Percentiles rank a stretch among this genome's conserved stretches.
These are phyloP conservation scores for Endocladia muricata DNA, from an alignment of 31 red algal genomes.

Conservation along the genomic window DNA sequence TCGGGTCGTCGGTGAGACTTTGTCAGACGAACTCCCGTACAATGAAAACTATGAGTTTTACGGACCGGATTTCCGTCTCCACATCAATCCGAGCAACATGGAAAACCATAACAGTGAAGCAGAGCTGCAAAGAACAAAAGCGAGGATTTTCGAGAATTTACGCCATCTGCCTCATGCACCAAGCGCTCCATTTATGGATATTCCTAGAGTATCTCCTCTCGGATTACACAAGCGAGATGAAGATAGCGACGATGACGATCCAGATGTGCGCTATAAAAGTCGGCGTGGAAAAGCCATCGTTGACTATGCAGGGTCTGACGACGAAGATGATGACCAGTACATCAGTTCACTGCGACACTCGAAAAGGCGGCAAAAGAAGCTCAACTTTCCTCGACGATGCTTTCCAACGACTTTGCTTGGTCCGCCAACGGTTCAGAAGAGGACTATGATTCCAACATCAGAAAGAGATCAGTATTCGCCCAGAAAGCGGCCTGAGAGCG, in stretches of 20 bases:
- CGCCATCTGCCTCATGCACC: slow-evolving; percentile 67
- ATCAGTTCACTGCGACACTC: slow-evolving; percentile 39
- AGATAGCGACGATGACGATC: slow-evolving; percentile 27
- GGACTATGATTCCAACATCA: not conserved
- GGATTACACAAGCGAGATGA: not conserved
- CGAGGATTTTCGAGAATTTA: slow-evolving; percentile 75
- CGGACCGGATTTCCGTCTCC: slow-evolving; percentile 93
- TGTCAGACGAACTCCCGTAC: slow-evolving; percentile 84
- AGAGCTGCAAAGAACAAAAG: slow-evolving; percentile 67
- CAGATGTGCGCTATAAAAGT: slow-evolving; percentile 26
- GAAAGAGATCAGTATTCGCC: slow-evolving; percentile 17
- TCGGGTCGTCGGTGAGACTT: slow-evolving; percentile 52
- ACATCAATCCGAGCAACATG: slow-evolving; percentile 88
- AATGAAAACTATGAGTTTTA: slow-evolving; percentile 96
- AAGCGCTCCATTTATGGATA: slow-evolving; percentile 40
- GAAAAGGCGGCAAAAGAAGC: slow-evolving; percentile 15
- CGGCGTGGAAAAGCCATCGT: slow-evolving; percentile 9
- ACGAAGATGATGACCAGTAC: slow-evolving; percentile 57
- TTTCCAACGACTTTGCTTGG: too few species aligned
- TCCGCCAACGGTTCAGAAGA: too few species aligned
- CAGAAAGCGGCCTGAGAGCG: not conserved
- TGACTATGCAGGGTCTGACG: slow-evolving; percentile 50
- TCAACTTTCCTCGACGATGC: slow-evolving; percentile 41
- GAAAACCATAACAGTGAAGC: slow-evolving; percentile 88
- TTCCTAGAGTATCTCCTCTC: slow-evolving; percentile 14